Evolutionary conservation across 2,329 filamentous ascomycete genomes (phyloP).

Genomic region (Fusarium drepaniforme): DNA sequence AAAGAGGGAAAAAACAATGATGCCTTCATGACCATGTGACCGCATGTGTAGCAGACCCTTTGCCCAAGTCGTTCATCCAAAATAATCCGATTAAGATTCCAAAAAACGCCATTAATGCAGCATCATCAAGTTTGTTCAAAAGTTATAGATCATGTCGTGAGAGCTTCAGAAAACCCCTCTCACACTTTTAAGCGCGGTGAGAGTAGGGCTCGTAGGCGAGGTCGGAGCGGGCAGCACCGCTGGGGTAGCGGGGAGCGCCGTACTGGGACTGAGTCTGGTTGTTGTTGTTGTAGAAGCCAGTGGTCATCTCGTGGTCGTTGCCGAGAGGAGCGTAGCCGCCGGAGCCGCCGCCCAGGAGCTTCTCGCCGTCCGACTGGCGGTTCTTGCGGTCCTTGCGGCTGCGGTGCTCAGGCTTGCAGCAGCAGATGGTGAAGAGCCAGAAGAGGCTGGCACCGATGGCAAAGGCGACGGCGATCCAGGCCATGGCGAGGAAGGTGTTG

Average conservation of each 20-base stretch:
- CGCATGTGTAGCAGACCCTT: constrained; percentile 13
- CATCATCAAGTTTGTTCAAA: constrained; percentile 39
- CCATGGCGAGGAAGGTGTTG: constrained; percentile 74
- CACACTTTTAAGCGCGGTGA: constrained; percentile 62
- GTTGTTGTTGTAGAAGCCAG: constrained; percentile 54
- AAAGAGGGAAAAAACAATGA: background rate
- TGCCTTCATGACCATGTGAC: constrained; percentile 24
- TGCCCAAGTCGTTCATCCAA: constrained; percentile 16
- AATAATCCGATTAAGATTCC: constrained; percentile 31
- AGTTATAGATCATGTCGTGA: constrained; percentile 30
- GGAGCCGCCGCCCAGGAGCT: constrained; percentile 59
- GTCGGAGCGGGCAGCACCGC: constrained; percentile 59
- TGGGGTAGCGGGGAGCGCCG: constrained; percentile 55
- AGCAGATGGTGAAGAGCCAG: constrained; percentile 94
- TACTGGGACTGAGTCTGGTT: constrained; percentile 46
- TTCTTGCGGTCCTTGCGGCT: constrained; percentile 50
- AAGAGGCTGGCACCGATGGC: constrained; percentile 82
- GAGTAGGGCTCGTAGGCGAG: constrained; percentile 75
- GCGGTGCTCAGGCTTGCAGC: constrained; percentile 64
- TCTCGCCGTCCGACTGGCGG: constrained; percentile 59
- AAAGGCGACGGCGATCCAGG: constrained; percentile 86
- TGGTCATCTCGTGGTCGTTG: constrained; percentile 51
- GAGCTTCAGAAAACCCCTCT: constrained; percentile 5
- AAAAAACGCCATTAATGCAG: constrained; percentile 45
- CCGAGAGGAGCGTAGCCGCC: constrained; percentile 54